Conservation (phyloP, 2,329 filamentous ascomycete species). For the Phialemoniopsis sp. region DNA sequence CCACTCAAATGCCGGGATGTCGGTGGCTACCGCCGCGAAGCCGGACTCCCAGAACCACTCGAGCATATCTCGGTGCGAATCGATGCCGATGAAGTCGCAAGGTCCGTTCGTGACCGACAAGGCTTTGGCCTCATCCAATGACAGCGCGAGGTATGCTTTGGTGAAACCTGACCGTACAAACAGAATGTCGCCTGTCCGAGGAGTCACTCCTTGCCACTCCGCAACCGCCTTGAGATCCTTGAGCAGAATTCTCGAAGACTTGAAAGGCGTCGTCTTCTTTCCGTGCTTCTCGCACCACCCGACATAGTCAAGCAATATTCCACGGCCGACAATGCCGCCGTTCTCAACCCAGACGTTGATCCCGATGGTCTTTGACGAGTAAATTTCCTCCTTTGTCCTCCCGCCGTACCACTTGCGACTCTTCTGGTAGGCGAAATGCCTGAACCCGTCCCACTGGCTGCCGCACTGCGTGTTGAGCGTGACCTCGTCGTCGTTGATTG, state of each 20-base stretch:
- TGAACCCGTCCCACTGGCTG: slow-evolving; percentile 31
- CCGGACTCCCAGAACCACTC: slow-evolving; percentile 53
- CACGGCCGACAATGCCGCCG: slow-evolving; percentile 44
- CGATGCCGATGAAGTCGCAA: slow-evolving; percentile 42
- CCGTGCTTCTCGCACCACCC: slow-evolving; percentile 33
- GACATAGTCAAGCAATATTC: slow-evolving; percentile 48
- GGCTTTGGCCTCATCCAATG: slow-evolving; percentile 27
- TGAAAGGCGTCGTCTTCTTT: slow-evolving; percentile 30
- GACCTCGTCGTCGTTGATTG: slow-evolving; percentile 58
- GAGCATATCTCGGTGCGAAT: slow-evolving; percentile 41
- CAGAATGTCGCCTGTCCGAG: slow-evolving; percentile 50
- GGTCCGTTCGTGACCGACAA: slow-evolving; percentile 19
- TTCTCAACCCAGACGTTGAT: slow-evolving; percentile 27
- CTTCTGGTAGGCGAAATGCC: slow-evolving; percentile 28
- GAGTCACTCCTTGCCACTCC: slow-evolving; percentile 31
- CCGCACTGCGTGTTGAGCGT: slow-evolving; percentile 49
- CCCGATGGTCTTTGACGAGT: slow-evolving; percentile 15
- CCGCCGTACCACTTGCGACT: slow-evolving; percentile 34
- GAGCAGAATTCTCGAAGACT: slow-evolving; percentile 35
- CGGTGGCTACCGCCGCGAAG: slow-evolving; percentile 53
- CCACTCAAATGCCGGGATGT: slow-evolving; percentile 45
- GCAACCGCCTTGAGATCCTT: slow-evolving; percentile 37
- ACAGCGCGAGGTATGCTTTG: slow-evolving; percentile 31
- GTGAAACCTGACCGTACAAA: slow-evolving; percentile 51
- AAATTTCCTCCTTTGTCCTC: slow-evolving; percentile 29